These are phyloP conservation scores for Suzukiozyma palmioleophila DNA, from an alignment of 1,139 yeast species.

Conservation along the genomic window DNA sequence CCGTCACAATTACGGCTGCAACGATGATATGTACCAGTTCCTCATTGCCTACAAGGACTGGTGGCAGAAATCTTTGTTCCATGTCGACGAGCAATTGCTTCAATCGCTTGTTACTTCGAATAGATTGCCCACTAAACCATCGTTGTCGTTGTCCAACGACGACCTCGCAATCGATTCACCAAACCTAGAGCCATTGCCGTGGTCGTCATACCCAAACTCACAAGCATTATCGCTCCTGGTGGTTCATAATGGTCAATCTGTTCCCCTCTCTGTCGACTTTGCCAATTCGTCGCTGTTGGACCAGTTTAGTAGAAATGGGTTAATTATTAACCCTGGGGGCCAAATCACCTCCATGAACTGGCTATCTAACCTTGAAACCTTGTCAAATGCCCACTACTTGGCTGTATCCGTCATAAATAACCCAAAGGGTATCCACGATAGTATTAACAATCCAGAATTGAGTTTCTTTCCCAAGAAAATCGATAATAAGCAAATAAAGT, in stretches of 20 bases:
- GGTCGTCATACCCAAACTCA: neutral
- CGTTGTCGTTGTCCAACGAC: neutral
- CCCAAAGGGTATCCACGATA: constrained; percentile 21
- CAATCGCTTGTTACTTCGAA: constrained; percentile 4
- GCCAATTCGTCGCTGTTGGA: neutral
- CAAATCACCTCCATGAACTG: constrained; percentile 52
- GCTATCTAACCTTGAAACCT: constrained; percentile 28
- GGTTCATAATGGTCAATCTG: neutral
- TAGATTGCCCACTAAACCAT: neutral
- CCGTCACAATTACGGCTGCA: constrained; percentile 23
- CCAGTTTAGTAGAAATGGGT: neutral
- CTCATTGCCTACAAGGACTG: constrained; percentile 23
- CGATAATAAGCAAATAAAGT: constrained; percentile 15
- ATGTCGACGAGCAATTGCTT: constrained; percentile 23
- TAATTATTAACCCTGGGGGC: constrained; percentile 39
- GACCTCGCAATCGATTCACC: neutral
- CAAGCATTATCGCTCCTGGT: neutral
- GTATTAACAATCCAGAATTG: constrained; percentile 28
- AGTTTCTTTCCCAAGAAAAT: constrained; percentile 22
- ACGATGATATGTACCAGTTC: constrained; percentile 24
- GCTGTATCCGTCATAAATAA: constrained; percentile 47
- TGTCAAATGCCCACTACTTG: constrained; percentile 27
- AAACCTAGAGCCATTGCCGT: neutral
- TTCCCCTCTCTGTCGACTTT: neutral
- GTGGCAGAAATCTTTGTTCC: constrained; percentile 35